Percentiles rank a stretch among this genome's conserved stretches.
Conservation (phyloP, 805 yeast species). For the Wickerhamiella galacta region DNA sequence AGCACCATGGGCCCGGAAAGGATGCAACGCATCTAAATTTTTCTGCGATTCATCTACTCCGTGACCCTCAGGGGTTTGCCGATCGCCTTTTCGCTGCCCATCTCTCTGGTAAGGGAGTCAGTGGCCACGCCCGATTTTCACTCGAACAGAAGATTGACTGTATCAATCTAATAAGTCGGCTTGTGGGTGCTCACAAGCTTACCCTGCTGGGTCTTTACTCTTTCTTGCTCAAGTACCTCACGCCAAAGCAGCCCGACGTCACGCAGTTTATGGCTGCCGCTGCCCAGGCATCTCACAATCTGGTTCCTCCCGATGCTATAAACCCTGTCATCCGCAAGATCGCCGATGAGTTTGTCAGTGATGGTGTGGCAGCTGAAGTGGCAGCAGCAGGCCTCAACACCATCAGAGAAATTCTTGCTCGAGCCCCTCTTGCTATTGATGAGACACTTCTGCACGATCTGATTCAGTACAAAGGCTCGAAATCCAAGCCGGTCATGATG, state of each 20-base stretch:
- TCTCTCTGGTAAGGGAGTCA: slow-evolving; percentile 28
- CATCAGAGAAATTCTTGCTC: slow-evolving; percentile 76
- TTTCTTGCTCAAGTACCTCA: slow-evolving; percentile 70
- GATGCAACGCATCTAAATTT: slow-evolving; percentile 66
- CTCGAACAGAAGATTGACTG: slow-evolving; percentile 80
- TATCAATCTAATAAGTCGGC: slow-evolving; percentile 72
- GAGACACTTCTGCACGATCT: slow-evolving; percentile 76
- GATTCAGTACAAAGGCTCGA: slow-evolving; percentile 79
- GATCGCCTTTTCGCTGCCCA: slow-evolving; percentile 63
- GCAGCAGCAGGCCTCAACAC: slow-evolving; percentile 97
- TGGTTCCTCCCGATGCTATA: slow-evolving; percentile 91
- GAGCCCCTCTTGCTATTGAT: slow-evolving; percentile 92
- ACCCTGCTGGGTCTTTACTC: slow-evolving; percentile 82
- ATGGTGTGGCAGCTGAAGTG: slow-evolving; percentile 95
- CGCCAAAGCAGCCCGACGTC: slow-evolving; percentile 88
- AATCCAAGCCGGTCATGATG: slow-evolving; percentile 82
- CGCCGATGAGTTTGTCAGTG: slow-evolving; percentile 95
- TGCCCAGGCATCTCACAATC: slow-evolving; percentile 92
- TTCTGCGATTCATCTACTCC: slow-evolving; percentile 80
- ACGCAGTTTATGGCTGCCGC: slow-evolving; percentile 93
- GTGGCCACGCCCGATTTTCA: slow-evolving; percentile 51
- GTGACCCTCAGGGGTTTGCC: slow-evolving; percentile 98
- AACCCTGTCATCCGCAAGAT: slow-evolving; percentile 69
- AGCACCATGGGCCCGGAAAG: slow-evolving; percentile 29
- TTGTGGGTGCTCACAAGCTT: slow-evolving; percentile 88